Base-by-base conservation (phyloP, 306 rosid species). In the Quillaja saponaria region DNA sequence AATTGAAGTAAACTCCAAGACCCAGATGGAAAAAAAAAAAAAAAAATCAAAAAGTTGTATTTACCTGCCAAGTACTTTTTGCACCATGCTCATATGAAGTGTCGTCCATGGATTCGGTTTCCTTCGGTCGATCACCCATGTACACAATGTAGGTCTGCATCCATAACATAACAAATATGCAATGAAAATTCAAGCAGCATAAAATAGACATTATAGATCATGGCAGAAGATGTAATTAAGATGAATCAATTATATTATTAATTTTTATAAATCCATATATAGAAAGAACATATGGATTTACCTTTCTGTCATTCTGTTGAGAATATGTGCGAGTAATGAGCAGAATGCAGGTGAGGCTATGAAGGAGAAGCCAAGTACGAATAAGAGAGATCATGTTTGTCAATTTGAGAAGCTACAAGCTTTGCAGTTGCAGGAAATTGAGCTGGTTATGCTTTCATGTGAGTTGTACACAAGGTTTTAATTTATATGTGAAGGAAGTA, bases 81-180 rank as follows among this genome's bases (percentile, higher is more conserved):
- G 68, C 50, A 72, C 67, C 63, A 80, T 71, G 49, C 20, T 38
- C 6, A n/a, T 42, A 47, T 80, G 85, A 68, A 58, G 72, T 10
- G 37, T 35, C 21, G 70, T n/a, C 34, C 13, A 63, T n/a, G 1
- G 71, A 34, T 41, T 42, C 56, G 40, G 52, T 8, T 53, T 54
- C 72, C 64, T 58, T 61, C 8, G 67, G 85, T 40, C 63, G 77
- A 28, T 54, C 54, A 3, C 84, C 84, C 78, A 80, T 47, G 58
- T 80, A 80, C 11, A 75, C 76, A 54, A 80, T 68, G 45, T 76
- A 80, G 2, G 49, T 59, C 81, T 76, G 67, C 10, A 51, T 34
- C 42, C 34, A 37, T 1, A 64, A 59, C 17, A 64, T 33, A 4
- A n/a, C n/a, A 2, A 10, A 21, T 18, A 8, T 45, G 60, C 7